Evolutionary conservation across 305 asterid genomes (phyloP).

Genomic region (Fraxinus sp.): DNA sequence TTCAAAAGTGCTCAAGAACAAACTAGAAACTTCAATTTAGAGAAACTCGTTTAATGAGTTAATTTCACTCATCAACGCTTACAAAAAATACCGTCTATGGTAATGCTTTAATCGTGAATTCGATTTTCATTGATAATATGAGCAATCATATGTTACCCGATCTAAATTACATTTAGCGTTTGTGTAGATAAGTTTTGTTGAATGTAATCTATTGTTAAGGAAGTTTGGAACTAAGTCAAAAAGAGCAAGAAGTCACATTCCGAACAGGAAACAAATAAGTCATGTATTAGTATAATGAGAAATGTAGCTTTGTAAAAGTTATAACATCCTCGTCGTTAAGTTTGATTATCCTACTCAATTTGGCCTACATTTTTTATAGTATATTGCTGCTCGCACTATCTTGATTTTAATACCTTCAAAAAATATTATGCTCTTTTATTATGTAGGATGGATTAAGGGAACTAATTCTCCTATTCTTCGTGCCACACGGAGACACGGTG

Average conservation of each 20-base stretch:
- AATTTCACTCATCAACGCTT: neutral
- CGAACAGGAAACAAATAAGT: neutral
- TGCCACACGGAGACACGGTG: too few species aligned
- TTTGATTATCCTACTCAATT: neutral
- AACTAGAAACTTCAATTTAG: too few species aligned
- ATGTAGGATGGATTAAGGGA: neutral
- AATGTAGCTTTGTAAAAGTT: neutral
- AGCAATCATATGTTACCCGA: neutral
- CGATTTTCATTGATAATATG: neutral
- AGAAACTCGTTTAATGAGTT: too few species aligned
- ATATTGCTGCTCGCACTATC: neutral
- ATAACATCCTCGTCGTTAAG: neutral
- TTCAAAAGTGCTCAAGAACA: too few species aligned
- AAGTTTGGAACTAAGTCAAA: neutral
- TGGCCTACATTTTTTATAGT: neutral
- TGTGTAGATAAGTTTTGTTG: neutral
- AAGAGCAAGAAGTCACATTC: neutral
- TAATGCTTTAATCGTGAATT: neutral
- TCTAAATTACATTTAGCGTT: neutral
- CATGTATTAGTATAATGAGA: neutral
- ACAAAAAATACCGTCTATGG: neutral
- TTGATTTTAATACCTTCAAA: constrained; percentile 4
- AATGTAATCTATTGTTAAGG: neutral
- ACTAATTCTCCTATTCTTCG: neutral
- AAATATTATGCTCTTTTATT: neutral